Base-by-base conservation (phyloP, 1,139 yeast species). In the Candida frijolesensis region DNA sequence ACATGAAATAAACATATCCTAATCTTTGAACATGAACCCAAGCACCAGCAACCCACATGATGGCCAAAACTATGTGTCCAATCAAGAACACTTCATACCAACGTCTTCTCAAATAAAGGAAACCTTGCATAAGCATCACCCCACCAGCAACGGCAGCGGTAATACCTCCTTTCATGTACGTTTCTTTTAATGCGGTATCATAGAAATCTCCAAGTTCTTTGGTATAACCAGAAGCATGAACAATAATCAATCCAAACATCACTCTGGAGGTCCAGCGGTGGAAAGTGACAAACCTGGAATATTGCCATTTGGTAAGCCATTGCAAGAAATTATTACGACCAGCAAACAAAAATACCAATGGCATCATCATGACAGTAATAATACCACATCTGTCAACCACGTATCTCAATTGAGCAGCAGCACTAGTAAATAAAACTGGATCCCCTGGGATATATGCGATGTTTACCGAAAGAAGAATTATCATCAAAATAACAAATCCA, bases 61-160 rank as follows among this genome's bases (percentile, higher is more conserved):
- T 67, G 1, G 81, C 83, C 53, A 78, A 55, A 0, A 67, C 48
- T 15, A 79, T 75, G 54, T 79, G 84, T 19, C 67, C 35, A 3
- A 69, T 49, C 47, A 78, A 63, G 55, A 79, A 79, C 1, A 68
- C 46, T 55, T 79, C 84, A 54, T 79, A 79, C 68, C 71, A 71
- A 32, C 54, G 62, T 54, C 78, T 66, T 60, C 83, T 70, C 43
- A 78, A 66, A 38, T 56, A 60, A 35, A 74, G 61, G 49, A 79
- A 55, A 3, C 79, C 76, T 58, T 70, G 82, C 40, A 62, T 58
- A 60, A 66, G 59, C 41, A 73, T 66, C 1, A 78, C 40, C 9
- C 69, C 60, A 12, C 74, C 72, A 22, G 76, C 57, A 34, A 74
- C 62, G 3, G 70, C 58, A 2, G 70, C 74, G 16, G 69, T 52